These are phyloP conservation scores for Kodamaea nitidulidarum DNA, from an alignment of 805 yeast genomes.

Conservation along the genomic window DNA sequence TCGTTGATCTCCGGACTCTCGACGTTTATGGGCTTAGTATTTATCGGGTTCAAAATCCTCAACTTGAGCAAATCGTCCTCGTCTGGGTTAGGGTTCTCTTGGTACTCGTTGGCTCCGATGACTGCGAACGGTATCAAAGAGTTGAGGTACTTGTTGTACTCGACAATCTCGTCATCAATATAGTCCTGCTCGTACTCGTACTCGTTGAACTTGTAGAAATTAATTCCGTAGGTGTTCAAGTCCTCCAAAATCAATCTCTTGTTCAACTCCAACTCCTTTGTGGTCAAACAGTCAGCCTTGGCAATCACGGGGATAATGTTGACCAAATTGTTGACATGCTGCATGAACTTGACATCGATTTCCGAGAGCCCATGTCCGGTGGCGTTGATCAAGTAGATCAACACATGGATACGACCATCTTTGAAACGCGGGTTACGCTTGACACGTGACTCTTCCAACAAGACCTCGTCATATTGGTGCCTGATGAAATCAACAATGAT, in stretches of 20 bases:
- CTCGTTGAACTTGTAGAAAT: constrained; percentile 68
- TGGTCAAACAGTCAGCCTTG: constrained; percentile 42
- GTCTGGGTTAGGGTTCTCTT: constrained; percentile 35
- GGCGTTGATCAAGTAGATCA: constrained; percentile 43
- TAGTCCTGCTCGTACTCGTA: constrained; percentile 49
- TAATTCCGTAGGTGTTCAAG: constrained; percentile 63
- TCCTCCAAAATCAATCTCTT: constrained; percentile 75
- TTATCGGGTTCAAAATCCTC: constrained; percentile 43
- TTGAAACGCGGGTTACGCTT: constrained; percentile 82
- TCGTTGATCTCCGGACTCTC: constrained; percentile 76
- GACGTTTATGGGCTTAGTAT: constrained; percentile 56
- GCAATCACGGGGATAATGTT: constrained; percentile 42
- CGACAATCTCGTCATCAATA: constrained; percentile 60
- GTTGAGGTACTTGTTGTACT: constrained; percentile 61
- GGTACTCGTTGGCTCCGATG: constrained; percentile 64
- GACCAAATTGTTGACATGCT: constrained; percentile 39
- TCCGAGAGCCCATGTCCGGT: constrained; percentile 43
- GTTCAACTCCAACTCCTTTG: constrained; percentile 53
- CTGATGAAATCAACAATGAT: constrained; percentile 72
- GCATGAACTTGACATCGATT: constrained; percentile 40
- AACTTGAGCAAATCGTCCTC: constrained; percentile 44
- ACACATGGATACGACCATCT: constrained; percentile 75
- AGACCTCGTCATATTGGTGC: constrained; percentile 79
- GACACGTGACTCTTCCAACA: constrained; percentile 75
- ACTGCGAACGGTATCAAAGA: constrained; percentile 63